Evolutionary conservation across 768 basidiomycete genomes (phyloP), one percentile per base, ranked within the genome.

Genomic region (Rubroboletus satanas): DNA sequence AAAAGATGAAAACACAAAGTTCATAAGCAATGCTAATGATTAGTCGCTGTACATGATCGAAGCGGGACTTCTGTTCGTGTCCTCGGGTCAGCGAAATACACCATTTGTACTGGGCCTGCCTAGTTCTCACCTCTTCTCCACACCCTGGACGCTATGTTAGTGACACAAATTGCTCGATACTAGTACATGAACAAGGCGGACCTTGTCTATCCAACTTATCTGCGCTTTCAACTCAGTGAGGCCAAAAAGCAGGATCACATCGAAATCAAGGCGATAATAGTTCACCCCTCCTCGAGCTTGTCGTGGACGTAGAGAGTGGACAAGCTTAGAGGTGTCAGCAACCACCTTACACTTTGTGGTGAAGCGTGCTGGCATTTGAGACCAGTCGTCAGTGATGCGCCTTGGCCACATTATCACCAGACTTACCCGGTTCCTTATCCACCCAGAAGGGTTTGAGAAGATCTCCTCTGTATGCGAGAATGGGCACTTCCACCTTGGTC

Each of bases 141-240:
- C 57, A 21, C 59, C 63, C 64, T 65, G 36, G 10, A 32, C 1
- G 21, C 5, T 1, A 17, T 31, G 51, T 62, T 9, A 54, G 29
- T 39, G 3, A 52, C 28, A 23, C 18, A 18, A 18, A 17, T 17
- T 10, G 0, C n/a, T 7, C 2, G 12, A 35, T 8, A 3, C n/a
- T 8, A 1, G 5, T 4, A 14, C 1, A 4, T 46, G 23, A 11
- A 32, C 5, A 23, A 18, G 35, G 45, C 58, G 32, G 10, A 63
- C 64, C 8, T 79, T 71, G 10, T 59, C 4, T 17, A 11, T 61
- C 79, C 79, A 80, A 2, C 67, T 61, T 28, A 78, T 70, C 35
- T 78, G 74, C 0, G 77, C 79, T 55, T 77, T 75, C 32, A 79
- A 54, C 50, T 80, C 79, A 0, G 77, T 75, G 10, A 73, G 51